Conservation (phyloP, 2,329 filamentous ascomycete genomes). For the Pestalotiopsis sp. region DNA sequence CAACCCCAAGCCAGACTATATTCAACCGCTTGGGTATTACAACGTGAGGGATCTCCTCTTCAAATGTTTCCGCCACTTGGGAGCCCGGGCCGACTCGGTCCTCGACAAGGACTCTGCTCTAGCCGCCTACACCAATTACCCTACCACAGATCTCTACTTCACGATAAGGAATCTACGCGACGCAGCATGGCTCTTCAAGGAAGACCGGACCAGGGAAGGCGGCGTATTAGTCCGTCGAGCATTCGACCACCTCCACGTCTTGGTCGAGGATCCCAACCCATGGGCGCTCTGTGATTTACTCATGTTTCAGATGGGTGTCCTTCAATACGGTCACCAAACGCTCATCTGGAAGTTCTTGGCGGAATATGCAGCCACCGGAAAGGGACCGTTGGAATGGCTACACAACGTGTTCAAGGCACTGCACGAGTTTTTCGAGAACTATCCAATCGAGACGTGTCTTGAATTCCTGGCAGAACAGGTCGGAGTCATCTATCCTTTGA, state of each 20-base stretch:
- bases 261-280: slow-evolving; percentile 6
- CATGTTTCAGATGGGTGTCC: slow-evolving; percentile 8
- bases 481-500: slow-evolving; percentile 1
- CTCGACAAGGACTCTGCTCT: background rate
- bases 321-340: slow-evolving; percentile 8
- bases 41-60: background rate
- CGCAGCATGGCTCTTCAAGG: slow-evolving; percentile 7
- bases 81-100: background rate
- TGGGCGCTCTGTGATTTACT: slow-evolving; percentile 6
- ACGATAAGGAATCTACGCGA: slow-evolving; percentile 3
- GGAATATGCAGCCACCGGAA: background rate
- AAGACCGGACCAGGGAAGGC: background rate
- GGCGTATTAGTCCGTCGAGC: slow-evolving; percentile 6
- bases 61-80: slow-evolving; percentile 2
- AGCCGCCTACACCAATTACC: slow-evolving; percentile 2
- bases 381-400: background rate
- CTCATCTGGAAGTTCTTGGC: slow-evolving; percentile 10
- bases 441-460: slow-evolving; percentile 5
- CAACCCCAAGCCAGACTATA: background rate
- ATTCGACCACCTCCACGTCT: background rate
- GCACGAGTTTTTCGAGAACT: slow-evolving; percentile 1
- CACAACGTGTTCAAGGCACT: slow-evolving; percentile 1
- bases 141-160: slow-evolving; percentile 2
- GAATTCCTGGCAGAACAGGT: slow-evolving; percentile 2
- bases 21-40: background rate